Evolutionary conservation across 2,329 filamentous ascomycete species (phyloP), one percentile per base, ranked within the genome.

Genomic region (Aschersonia sp.): DNA sequence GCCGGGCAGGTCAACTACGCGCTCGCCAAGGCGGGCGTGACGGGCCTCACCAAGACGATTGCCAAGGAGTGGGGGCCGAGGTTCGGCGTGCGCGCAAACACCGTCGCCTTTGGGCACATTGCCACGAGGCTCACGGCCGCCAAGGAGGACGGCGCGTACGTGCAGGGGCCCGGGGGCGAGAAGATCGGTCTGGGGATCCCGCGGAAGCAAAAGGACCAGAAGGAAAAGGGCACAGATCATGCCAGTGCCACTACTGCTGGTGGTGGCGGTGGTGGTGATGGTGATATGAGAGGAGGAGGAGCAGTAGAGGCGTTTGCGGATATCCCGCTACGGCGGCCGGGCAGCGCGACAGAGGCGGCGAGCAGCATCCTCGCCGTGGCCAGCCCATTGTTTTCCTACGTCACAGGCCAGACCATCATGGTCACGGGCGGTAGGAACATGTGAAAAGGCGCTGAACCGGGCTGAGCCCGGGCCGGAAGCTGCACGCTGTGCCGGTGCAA

Each of bases 1-100:
- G 84, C 87, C 6, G 87, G 87, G n/a, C 87, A 94, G 71, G 79
- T 83, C 56, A 95, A 94, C 72, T 94, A 94, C 65, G 76, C 83
- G 37, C 70, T 89, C 44, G 88, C 85, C 47, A 94, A 94, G 70
- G 84, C 87, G 4, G 88, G 86, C 43, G 78, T 94, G 11, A 77
- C 77, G 9, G 88, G 88, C 5, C 73, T 94, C 49, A 89, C 84
- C 50, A 94, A 92, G 70, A 88, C 87, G 2, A 87, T 94, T 59
- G 87, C 87, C 4, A 94, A 94, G 68, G 82, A 95, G 69, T 94
- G 87, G 88, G 87, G 87, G 1, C 87, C 85, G 0, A 65, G 72
- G 39, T 94, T 89, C 56, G 87, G 87, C 46, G 87, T 94, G 5
- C 73, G 87, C 49, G 76, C 81, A 41, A 94, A 94, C 64, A 87